Evolutionary conservation across 192 early-diverging fungal genomes (phyloP), one percentile per base, ranked within the genome.

Genomic region (Paraglomus occultum): DNA sequence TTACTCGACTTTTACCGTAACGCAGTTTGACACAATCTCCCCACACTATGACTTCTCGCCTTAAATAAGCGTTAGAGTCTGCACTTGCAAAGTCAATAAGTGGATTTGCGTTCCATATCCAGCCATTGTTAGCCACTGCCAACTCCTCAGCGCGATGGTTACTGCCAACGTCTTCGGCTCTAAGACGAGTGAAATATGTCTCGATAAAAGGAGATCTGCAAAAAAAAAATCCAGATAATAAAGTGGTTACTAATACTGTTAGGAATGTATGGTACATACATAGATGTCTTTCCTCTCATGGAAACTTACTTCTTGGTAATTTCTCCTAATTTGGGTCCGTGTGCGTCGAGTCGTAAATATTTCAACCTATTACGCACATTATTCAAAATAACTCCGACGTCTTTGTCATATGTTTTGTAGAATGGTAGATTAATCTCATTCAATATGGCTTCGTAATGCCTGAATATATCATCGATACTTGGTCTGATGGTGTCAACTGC

Each of bases 1-100:
- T 52, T 73, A 79, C 77, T 2, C 90, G 91, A 17, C 77, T 67
- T 48, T 82, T 74, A 46, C 97, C 97, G 76, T 97, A 99, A 53
- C 96, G 89, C 48, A 99, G 84, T 71, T 99, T 99, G 31, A 99
- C 96, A 76, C 97, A 99, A 80, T 99, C 97, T 23, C 96, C 94
- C 97, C 97, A 99, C 12, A 94, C 88, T 73, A 99, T 99, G 11
- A 99, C 96, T 70, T 96, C 92, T 55, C 97, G 90, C 31, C 88
- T 84, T 48, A 99, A 76, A 73, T 99, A 99, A 1, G 95, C 92
- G 72, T 89, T 88, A 6, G 94, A 95, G 45, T 80, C 83, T 8
- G 86, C 81, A 9, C 90, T 91, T 6, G 95, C 96, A 89, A 99
- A 99, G 79, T 99, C 95, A 39, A 88, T 75, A 39, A 99, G 73